Evolutionary conservation across 148 eudicot species (phyloP).

Genomic region (Amaranthus hypochondriacus): DNA sequence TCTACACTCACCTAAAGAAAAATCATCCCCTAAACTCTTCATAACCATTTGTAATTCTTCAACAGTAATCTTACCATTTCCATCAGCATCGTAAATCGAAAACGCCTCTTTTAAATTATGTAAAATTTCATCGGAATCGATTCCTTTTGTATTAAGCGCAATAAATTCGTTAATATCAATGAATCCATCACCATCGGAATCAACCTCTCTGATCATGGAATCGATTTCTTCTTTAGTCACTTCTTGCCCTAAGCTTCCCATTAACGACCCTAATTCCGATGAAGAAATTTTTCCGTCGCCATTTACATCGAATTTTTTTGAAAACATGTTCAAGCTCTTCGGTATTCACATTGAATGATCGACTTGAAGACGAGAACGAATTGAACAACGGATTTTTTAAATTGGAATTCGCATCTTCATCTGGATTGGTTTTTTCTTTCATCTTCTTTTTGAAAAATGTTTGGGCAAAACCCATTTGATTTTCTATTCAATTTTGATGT

Average conservation of each 20-base stretch:
- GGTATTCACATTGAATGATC: constrained; percentile 9
- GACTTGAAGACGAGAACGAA: constrained; percentile 10
- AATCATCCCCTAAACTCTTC: constrained; percentile 32
- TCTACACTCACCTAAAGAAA: constrained; percentile 23
- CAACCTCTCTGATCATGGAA: constrained; percentile 23
- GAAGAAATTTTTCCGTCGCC: constrained; percentile 28
- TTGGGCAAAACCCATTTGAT: constrained; percentile 12
- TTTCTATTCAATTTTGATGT: background rate
- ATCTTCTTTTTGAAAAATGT: constrained; percentile 18
- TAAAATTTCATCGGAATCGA: constrained; percentile 24
- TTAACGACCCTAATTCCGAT: constrained; percentile 24
- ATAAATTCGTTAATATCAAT: constrained; percentile 28
- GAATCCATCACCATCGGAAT: constrained; percentile 30
- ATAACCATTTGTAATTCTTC: constrained; percentile 32
- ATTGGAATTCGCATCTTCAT: background rate
- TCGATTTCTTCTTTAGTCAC: constrained; percentile 19
- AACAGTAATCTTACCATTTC: constrained; percentile 27
- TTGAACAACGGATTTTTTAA: background rate
- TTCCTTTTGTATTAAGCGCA: constrained; percentile 20
- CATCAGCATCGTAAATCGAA: constrained; percentile 31
- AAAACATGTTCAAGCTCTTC: constrained; percentile 32
- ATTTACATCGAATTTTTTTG: constrained; percentile 31
- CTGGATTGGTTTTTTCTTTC: background rate
- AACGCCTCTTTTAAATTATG: constrained; percentile 24
- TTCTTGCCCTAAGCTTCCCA: constrained; percentile 30